Base-by-base conservation (phyloP, 2,329 filamentous ascomycete genomes). In the Alternaria metachromatica region DNA sequence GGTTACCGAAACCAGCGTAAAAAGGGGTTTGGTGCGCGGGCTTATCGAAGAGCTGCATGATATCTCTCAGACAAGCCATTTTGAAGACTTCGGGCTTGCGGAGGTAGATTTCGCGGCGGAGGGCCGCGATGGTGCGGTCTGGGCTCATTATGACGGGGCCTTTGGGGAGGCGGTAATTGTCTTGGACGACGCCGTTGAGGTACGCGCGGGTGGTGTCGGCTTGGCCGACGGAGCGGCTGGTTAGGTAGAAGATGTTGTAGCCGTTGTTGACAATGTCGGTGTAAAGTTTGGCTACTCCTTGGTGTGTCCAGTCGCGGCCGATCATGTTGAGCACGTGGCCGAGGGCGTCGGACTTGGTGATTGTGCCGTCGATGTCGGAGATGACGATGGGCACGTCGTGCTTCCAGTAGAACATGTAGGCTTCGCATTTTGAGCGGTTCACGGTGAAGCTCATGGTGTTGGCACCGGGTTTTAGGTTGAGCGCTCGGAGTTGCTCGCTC, bases 61-160 rank as follows among this genome's bases (percentile, higher is more conserved):
- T 98, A 78, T 99, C 96, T 44, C 96, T 90, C 20, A 99, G 83
- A 67, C 96, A 99, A 3, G 96, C 94, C 96, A 99, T 99, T 82
- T 99, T 99, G 88, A 99, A 99, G 8, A 99, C 93, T 77, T 99
- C 94, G 0, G 96, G 96, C 79, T 99, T 98, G 57, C 96, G 89
- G 25, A 99, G 86, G 78, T 99, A 99, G 6, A 99, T 89, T 78
- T 99, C 96, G 51, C 96, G 89, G 61, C 96, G 87, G 28, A 99
- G 82, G 1, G 96, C 96, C 8, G 96, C 94, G 82, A 98, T 96
- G 1, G 94, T 98, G 58, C 96, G 88, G 80, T 99, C 96, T 0
- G 96, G 96, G 37, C 92, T 97, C 80, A 97, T 89, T 67, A 99
- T 98, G 0, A 96, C 96, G 0, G 96, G 96, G 0, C 96, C 96